A percentile compares a stretch with the other conserved stretches of the same genome.
Conservation (phyloP, 1,284 basidiomycete species). For the Schizophyllum commune region DNA sequence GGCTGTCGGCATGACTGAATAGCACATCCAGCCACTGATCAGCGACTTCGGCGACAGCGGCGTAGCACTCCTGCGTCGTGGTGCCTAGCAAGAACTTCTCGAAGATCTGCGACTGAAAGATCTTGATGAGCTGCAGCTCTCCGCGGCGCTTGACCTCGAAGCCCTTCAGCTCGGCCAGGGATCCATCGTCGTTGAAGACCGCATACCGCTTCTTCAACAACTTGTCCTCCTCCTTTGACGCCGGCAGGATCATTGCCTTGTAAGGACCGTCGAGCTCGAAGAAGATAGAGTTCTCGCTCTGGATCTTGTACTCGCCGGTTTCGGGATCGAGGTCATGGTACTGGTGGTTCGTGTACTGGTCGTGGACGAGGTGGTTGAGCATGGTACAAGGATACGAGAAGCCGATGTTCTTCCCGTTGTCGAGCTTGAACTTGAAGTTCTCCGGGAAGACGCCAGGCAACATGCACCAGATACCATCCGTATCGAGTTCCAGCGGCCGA, state of each 20-base stretch:
- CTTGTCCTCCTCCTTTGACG: conserved; percentile 99
- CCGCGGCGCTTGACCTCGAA: conserved; percentile 99
- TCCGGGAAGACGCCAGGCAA: conserved; percentile 96
- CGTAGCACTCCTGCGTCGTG: conserved; percentile 94
- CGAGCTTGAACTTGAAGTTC: conserved; percentile 93
- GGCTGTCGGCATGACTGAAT: conserved; percentile 76
- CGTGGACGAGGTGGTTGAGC: conserved; percentile 98
- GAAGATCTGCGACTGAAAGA: conserved; percentile 98
- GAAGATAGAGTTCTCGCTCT: conserved; percentile 99
- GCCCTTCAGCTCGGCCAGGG: conserved; percentile 94
- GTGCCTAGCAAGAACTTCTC: conserved; percentile 93
- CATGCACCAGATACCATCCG: conserved; percentile 99
- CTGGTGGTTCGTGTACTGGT: conserved; percentile 95
- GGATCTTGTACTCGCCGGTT: conserved; percentile 79
- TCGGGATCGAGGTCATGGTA: conserved; percentile 91
- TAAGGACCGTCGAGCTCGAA: conserved; percentile 99
- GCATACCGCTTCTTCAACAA: conserved; percentile 98
- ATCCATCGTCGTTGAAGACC: conserved; percentile 98
- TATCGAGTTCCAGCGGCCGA: conserved; percentile 94
- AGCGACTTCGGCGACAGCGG: conserved; percentile 88
- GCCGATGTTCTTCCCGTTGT: conserved; percentile 79
- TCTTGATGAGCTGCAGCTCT: conserved; percentile 98
- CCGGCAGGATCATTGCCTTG: conserved; percentile 98
- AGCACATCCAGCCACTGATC: conserved; percentile 98
- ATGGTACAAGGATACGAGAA: conserved; percentile 99